Evolutionary conservation across 2,329 filamentous ascomycete species (phyloP).

Genomic region (Trichoderma pleuroti): DNA sequence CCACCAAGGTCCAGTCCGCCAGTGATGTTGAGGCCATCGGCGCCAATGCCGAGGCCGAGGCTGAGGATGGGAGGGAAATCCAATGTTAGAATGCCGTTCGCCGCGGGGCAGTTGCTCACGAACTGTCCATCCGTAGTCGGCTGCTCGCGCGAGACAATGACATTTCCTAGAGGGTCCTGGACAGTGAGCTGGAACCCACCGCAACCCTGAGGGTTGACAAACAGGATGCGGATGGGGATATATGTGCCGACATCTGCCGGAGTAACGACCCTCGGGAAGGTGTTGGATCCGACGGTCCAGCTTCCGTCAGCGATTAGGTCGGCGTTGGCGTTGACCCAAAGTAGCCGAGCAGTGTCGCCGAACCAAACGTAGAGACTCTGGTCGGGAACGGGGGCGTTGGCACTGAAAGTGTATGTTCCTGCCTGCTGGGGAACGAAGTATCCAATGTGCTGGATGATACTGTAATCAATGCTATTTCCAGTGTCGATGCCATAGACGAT

Average conservation of each 20-base stretch:
- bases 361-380: constrained; percentile 2
- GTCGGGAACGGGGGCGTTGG: neutral
- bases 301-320: neutral
- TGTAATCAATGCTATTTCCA: neutral
- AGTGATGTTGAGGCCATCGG: neutral
- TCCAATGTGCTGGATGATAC: constrained; percentile 1
- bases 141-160: neutral
- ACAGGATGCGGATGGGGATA: constrained; percentile 10
- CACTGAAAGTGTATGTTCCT: neutral
- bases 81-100: neutral
- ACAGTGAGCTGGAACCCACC: neutral
- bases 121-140: neutral
- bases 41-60: neutral
- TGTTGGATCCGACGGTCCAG: neutral
- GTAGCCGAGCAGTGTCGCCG: neutral
- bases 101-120: neutral
- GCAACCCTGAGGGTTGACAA: constrained; percentile 2
- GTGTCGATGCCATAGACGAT: neutral
- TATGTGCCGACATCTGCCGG: neutral
- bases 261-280: neutral
- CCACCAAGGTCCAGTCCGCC: too few relatives aligned
- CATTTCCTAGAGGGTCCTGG: neutral
- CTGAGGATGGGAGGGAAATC: neutral
- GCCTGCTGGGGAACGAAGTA: neutral
- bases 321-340: neutral